A percentile compares a stretch with the other conserved stretches of the same genome.
Conservation (phyloP, 2,329 filamentous ascomycete genomes). For the Ceratocystis colombiana region DNA sequence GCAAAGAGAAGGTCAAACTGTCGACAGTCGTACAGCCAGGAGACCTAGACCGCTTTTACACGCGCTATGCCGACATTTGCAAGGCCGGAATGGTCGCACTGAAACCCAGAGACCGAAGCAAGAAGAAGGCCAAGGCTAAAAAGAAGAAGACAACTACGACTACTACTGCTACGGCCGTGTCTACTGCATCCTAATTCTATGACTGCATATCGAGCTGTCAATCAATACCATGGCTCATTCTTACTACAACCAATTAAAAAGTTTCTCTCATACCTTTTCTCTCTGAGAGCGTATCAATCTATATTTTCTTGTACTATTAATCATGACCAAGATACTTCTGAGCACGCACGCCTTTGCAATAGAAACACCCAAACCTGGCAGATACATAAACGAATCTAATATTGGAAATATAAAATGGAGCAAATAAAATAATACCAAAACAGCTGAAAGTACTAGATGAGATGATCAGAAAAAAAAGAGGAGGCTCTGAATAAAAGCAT, state of each 20-base stretch:
- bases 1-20: constrained; percentile 57
- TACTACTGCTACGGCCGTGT: constrained; percentile 20
- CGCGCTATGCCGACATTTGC: constrained; percentile 78
- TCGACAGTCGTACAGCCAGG: constrained; percentile 72
- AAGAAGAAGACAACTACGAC: constrained; percentile 46
- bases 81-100: constrained; percentile 78
- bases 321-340: too few relatives aligned
- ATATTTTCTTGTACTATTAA: too few relatives aligned
- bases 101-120: constrained; percentile 89
- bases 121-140: constrained; percentile 70
- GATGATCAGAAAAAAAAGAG: not conserved
- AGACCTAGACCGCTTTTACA: constrained; percentile 70
- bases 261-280: too few relatives aligned
- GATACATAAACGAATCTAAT: not conserved
- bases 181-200: constrained; percentile 2
- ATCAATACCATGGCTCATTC: too few relatives aligned
- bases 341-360: too few relatives aligned
- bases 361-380: not conserved
- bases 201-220: not conserved
- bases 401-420: not conserved
- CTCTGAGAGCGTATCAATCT: too few relatives aligned
- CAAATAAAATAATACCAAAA: not conserved
- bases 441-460: constrained; percentile 8
- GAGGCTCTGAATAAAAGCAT: constrained; percentile 8
- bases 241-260: too few relatives aligned